A percentile compares a stretch with the other conserved stretches of the same genome.
Conservation (phyloP, 257 asterid species). For the Ilex aquifolium region DNA sequence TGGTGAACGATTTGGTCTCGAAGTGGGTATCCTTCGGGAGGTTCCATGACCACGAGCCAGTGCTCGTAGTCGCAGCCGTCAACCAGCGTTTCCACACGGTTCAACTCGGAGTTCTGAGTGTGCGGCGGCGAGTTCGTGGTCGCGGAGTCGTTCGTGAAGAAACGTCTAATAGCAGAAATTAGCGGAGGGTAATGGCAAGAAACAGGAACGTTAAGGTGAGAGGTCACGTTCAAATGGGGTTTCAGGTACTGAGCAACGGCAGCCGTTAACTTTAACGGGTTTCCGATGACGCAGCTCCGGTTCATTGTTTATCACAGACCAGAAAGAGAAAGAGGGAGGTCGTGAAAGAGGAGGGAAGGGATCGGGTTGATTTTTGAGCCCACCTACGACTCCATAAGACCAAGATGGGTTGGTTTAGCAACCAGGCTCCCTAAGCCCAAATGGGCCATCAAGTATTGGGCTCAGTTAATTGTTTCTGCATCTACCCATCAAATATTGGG, state of each 20-base stretch:
- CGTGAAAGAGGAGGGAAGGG: too few relatives aligned
- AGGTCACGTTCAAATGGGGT: too few relatives aligned
- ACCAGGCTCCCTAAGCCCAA: too few relatives aligned
- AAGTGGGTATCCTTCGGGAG: slow-evolving; percentile 33
- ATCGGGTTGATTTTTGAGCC: too few relatives aligned
- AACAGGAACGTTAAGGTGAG: slow-evolving; percentile 3
- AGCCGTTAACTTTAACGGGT: slow-evolving; percentile 9
- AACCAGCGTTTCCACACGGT: slow-evolving; percentile 26
- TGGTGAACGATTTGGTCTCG: slow-evolving; percentile 29
- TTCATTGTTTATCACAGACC: slow-evolving; percentile 10
- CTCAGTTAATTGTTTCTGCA: too few relatives aligned
- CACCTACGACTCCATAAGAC: too few relatives aligned
- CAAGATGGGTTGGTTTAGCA: too few relatives aligned
- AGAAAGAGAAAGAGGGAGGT: too few relatives aligned
- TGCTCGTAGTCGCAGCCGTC: slow-evolving; percentile 39
- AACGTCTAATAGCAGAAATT: background rate
- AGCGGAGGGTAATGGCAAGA: slow-evolving; percentile 15
- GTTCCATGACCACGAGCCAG: slow-evolving; percentile 41
- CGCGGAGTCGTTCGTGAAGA: slow-evolving; percentile 19
- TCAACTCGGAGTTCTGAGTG: slow-evolving; percentile 21
- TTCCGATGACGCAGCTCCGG: slow-evolving; percentile 12
- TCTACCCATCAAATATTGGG: too few relatives aligned
- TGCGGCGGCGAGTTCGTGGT: slow-evolving; percentile 14
- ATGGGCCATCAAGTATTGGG: too few relatives aligned
- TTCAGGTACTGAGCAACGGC: background rate